phyloP scores from a whole-genome alignment of 306 rosid species.

The Cucurbita ficifolia region DNA sequence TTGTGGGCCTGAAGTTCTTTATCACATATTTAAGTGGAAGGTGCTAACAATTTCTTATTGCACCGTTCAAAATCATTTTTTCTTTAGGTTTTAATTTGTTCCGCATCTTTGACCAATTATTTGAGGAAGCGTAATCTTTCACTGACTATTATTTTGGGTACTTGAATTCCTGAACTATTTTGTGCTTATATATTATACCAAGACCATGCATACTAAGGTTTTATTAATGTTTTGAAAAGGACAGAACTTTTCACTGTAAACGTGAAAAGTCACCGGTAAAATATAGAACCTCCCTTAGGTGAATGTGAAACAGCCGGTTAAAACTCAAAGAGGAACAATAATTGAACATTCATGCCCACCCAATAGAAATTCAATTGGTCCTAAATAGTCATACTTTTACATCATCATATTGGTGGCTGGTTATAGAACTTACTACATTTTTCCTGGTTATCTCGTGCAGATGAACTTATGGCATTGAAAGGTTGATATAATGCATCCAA shows the following conservation, averaged over 20 bases:
- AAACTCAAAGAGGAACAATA: neutral
- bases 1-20: conserved; percentile 55
- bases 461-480: neutral
- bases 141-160: neutral
- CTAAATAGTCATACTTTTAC: neutral
- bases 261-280: neutral
- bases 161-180: neutral
- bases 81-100: conserved; percentile 2
- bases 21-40: conserved; percentile 72
- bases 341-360: neutral
- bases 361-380: neutral
- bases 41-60: conserved; percentile 22
- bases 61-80: neutral
- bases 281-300: neutral
- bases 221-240: neutral
- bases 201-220: neutral
- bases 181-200: neutral
- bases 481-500: neutral
- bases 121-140: neutral
- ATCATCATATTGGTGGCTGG: neutral
- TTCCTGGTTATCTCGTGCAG: neutral
- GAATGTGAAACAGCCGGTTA: neutral
- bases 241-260: neutral
- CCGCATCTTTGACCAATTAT: neutral
- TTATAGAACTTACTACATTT: neutral